phyloP scores from a whole-genome alignment of 2,329 filamentous ascomycete genomes.

The Aspergillus novoparasiticus region DNA sequence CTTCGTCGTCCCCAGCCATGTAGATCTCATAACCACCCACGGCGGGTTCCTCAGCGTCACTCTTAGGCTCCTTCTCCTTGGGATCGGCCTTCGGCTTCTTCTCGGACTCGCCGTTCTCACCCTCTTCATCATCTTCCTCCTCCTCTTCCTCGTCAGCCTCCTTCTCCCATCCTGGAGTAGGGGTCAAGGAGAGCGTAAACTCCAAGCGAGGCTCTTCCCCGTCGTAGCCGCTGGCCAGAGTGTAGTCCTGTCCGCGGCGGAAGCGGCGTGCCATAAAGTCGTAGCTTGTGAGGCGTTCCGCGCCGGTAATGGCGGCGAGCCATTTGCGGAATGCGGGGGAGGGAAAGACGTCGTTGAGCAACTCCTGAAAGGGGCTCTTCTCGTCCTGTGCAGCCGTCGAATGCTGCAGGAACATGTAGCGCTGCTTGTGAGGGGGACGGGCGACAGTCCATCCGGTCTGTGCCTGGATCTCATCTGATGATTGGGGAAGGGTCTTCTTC shows the following conservation, averaged over 20 bases:
- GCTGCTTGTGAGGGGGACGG: conserved; percentile 90
- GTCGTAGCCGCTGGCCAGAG: conserved; percentile 82
- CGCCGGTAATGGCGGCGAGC: conserved; percentile 80
- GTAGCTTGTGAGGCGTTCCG: conserved; percentile 65
- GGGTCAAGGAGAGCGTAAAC: conserved; percentile 83
- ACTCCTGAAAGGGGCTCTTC: conserved; percentile 65
- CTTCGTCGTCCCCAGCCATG: conserved; percentile 77
- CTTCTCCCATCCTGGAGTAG: conserved; percentile 80
- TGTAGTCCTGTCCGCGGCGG: conserved; percentile 85
- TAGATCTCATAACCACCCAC: conserved; percentile 69
- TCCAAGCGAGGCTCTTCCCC: conserved; percentile 75
- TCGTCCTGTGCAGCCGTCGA: conserved; percentile 33
- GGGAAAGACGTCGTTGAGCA: conserved; percentile 80
- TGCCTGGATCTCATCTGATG: conserved; percentile 60
- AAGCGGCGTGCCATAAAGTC: conserved; percentile 86
- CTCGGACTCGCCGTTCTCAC: conserved; percentile 44
- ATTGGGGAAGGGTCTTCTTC: conserved; percentile 43
- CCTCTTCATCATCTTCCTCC: conserved; percentile 44
- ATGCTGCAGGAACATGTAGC: conserved; percentile 77
- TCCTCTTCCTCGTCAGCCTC: conserved; percentile 61
- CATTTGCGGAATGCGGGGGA: conserved; percentile 86
- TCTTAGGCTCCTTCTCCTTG: conserved; percentile 30
- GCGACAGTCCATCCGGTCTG: conserved; percentile 72
- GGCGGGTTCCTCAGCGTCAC: conserved; percentile 36
- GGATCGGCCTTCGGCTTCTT: conserved; percentile 38